Base-by-base conservation (phyloP, 2,329 filamentous ascomycete species). In the Thermothelomyces thermophilus region DNA sequence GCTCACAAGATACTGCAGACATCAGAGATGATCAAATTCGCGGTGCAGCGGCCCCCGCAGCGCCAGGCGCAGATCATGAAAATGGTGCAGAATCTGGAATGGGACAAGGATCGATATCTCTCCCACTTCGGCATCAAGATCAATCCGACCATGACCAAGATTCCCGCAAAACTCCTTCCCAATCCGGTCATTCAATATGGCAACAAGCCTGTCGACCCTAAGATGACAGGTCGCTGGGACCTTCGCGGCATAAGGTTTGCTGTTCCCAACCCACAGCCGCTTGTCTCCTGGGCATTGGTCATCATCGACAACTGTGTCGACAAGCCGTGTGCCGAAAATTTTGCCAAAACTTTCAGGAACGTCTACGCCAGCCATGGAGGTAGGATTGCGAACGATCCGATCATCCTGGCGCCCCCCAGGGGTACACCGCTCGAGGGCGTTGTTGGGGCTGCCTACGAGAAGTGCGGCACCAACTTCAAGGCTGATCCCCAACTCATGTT, bases 1-100 rank as follows among this genome's bases (percentile, higher is more conserved):
- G 64, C 40, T 47, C 39, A 45, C 45, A 13, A 24, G 2, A 2
- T 31, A 1, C 4, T 69, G 0, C 75, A 95, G 69, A 96, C 91
- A 0, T 72, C 84, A 0, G 70, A 77, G 5, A 98, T 98, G 93
- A 96, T 98, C 71, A 91, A 86, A 66, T 89, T 91, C 60, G 90
- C 91, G 0, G 91, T 95, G 4, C 88, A 86, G 5, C 77, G 84
- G 1, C 93, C 93, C 0, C 64, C 66, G 0, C 65, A 82, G 26
- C 86, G 93, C n/a, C 78, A 80, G 57, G 59, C 64, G 0, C 80
- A 86, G 17, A 90, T 97, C 58, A 70, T 82, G 42, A 65, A 77
- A 3, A 86, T 86, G 14, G 78, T 95, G 8, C 63, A 70, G 0
- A 77, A 85, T 56, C 73, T 91, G 0, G 71, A 81, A 9, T 93